These are phyloP conservation scores for Eutrema japonicum DNA, from an alignment of 345 rosid genomes.

Conservation along the genomic window DNA sequence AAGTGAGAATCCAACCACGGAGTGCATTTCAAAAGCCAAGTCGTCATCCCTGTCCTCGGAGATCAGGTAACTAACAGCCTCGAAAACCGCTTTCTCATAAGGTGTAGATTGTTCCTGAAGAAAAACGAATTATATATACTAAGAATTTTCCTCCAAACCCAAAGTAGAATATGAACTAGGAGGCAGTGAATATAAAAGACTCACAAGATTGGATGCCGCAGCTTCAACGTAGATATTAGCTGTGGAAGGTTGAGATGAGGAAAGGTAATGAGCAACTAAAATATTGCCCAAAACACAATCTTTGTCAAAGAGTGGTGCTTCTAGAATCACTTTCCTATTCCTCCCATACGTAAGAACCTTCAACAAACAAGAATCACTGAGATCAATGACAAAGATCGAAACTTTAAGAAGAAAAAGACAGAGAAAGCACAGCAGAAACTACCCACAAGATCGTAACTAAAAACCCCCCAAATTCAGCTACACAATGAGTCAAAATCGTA, in stretches of 20 bases:
- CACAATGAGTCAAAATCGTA: background rate
- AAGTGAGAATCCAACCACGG: slow-evolving; percentile 50
- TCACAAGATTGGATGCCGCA: slow-evolving; percentile 65
- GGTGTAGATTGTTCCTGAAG: slow-evolving; percentile 70
- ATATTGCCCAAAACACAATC: slow-evolving; percentile 77
- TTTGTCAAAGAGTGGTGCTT: slow-evolving; percentile 63
- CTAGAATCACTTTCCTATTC: slow-evolving; percentile 63
- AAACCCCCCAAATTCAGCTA: background rate
- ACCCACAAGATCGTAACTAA: slow-evolving; percentile 8
- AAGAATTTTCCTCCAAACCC: background rate
- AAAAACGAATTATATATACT: slow-evolving; percentile 6
- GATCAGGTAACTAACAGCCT: slow-evolving; percentile 58
- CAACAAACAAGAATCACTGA: slow-evolving; percentile 20
- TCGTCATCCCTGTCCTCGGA: slow-evolving; percentile 71
- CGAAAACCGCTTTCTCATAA: slow-evolving; percentile 76
- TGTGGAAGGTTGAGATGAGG: slow-evolving; percentile 51
- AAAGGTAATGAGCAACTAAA: slow-evolving; percentile 77
- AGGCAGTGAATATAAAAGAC: slow-evolving; percentile 28
- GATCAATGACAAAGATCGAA: slow-evolving; percentile 12
- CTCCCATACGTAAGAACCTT: slow-evolving; percentile 81
- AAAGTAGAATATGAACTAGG: slow-evolving; percentile 9
- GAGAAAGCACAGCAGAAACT: background rate
- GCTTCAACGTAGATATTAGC: slow-evolving; percentile 52
- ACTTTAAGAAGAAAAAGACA: slow-evolving; percentile 13
- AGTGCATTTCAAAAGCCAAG: slow-evolving; percentile 63